phyloP scores from a whole-genome alignment of 768 basidiomycete genomes.

The Kondoa malvinella region DNA sequence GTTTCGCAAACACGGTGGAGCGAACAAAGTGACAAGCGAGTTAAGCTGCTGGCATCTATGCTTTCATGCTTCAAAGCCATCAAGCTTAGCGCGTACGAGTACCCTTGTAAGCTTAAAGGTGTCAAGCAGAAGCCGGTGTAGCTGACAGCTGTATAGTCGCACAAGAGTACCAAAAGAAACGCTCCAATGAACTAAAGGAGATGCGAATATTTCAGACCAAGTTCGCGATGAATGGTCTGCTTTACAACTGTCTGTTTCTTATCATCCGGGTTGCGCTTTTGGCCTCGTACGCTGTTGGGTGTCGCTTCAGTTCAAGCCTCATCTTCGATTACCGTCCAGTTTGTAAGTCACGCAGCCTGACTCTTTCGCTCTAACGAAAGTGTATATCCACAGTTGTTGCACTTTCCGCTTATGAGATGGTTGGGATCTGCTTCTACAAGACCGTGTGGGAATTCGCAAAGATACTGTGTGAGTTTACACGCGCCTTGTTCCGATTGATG shows the following conservation, averaged over 20 bases:
- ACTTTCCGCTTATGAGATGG: not conserved
- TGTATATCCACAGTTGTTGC: not conserved
- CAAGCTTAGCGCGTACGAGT: not conserved
- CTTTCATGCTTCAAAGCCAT: not conserved
- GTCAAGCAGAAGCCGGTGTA: not conserved
- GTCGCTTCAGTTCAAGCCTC: not conserved
- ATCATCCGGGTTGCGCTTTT: not conserved
- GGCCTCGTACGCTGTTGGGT: not conserved
- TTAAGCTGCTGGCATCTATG: not conserved
- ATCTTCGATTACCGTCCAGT: not conserved
- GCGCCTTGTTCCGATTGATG: not conserved
- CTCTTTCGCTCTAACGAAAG: not conserved
- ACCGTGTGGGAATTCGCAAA: not conserved
- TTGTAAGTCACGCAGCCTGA: not conserved
- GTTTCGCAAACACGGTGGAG: not conserved
- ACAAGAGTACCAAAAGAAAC: not conserved
- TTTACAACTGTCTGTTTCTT: not conserved
- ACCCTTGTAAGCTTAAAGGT: not conserved
- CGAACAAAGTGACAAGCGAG: not conserved
- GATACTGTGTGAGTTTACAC: not conserved
- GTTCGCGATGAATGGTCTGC: not conserved
- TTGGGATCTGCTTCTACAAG: not conserved
- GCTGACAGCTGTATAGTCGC: not conserved
- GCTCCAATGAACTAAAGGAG: not conserved
- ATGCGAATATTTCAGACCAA: not conserved